Evolutionary conservation across 768 basidiomycete species (phyloP).

Genomic region (Lactarius hatsudake): DNA sequence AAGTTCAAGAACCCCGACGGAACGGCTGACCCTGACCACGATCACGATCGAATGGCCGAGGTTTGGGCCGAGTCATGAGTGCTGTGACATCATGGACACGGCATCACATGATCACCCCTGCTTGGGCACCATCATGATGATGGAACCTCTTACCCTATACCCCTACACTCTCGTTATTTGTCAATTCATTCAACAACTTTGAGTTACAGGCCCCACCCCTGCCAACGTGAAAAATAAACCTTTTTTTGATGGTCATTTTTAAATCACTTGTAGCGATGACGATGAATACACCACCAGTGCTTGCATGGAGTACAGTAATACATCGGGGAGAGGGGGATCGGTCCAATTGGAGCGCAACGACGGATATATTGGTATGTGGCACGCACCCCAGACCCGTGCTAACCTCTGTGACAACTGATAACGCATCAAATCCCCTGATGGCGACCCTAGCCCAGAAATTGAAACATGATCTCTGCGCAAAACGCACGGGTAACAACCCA

Average conservation of each 20-base stretch:
- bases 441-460: background rate
- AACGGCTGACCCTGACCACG: background rate
- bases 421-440: background rate
- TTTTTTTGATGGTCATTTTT: background rate
- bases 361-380: background rate
- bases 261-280: background rate
- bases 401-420: background rate
- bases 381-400: background rate
- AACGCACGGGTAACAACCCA: background rate
- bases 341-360: background rate
- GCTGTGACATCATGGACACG: background rate
- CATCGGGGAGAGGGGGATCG: too few relatives aligned
- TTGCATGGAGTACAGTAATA: background rate
- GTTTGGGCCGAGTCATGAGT: background rate
- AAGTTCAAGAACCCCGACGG: too few relatives aligned
- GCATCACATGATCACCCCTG: background rate
- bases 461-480: background rate
- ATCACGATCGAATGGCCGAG: background rate
- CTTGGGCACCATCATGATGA: background rate
- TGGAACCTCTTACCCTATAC: too few relatives aligned
- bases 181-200: background rate
- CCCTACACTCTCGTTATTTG: background rate
- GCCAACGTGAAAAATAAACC: background rate
- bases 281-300: background rate
- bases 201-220: background rate